phyloP scores from a whole-genome alignment of 495 filamentous ascomycete genomes.

The Ramalina intermedia region DNA sequence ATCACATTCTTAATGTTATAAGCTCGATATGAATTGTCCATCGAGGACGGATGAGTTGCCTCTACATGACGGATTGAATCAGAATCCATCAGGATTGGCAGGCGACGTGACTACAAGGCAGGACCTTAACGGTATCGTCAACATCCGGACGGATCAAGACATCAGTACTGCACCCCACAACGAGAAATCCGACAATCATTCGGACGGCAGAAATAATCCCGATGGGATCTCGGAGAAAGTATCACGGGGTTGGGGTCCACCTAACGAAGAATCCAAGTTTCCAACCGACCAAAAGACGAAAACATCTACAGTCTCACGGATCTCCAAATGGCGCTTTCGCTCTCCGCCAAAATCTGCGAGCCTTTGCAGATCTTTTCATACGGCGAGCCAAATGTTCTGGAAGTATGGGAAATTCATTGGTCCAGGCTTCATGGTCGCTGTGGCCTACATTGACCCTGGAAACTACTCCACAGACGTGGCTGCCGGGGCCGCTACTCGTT shows the following conservation, averaged over 20 bases:
- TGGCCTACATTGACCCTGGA: constrained; percentile 69
- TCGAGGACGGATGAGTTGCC: constrained; percentile 46
- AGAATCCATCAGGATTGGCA: constrained; percentile 40
- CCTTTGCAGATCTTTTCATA: background rate
- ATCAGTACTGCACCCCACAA: constrained; percentile 5
- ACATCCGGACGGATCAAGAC: constrained; percentile 13
- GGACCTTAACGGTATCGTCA: constrained; percentile 45
- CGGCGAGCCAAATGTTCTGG: constrained; percentile 23
- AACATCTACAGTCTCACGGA: too few species aligned
- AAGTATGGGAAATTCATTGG: constrained; percentile 70
- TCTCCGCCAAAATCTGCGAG: too few species aligned
- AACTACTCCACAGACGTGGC: constrained; percentile 79
- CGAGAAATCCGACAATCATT: background rate
- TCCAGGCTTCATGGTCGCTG: constrained; percentile 72
- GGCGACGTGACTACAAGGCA: constrained; percentile 45
- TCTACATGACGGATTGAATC: constrained; percentile 42
- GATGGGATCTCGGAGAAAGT: too few species aligned
- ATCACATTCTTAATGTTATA: background rate
- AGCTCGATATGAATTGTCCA: constrained; percentile 42
- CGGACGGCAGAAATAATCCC: background rate
- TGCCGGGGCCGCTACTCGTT: constrained; percentile 50
- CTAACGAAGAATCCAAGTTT: too few species aligned
- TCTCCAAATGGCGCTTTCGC: too few species aligned
- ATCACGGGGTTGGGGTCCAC: too few species aligned
- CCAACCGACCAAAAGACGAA: too few species aligned